These are phyloP conservation scores for Leucosporidium scottii DNA, from an alignment of 768 basidiomycete species.

Conservation along the genomic window DNA sequence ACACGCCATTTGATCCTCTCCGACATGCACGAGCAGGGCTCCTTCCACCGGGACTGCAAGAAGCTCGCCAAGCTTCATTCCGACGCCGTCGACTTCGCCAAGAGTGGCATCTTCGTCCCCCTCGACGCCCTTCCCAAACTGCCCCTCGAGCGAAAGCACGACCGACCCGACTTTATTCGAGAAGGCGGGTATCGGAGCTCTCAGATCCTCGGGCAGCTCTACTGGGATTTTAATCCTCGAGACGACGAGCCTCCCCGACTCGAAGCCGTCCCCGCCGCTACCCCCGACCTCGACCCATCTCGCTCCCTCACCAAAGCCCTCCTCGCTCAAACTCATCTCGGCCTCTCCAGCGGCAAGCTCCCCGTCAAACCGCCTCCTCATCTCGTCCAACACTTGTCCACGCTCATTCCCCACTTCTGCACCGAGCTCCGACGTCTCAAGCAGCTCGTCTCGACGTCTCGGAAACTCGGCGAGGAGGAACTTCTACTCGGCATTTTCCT, in stretches of 20 bases:
- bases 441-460: not conserved
- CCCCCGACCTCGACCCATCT: slow-evolving; percentile 1
- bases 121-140: not conserved
- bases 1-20: slow-evolving; percentile 8
- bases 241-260: not conserved
- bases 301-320: slow-evolving; percentile 9
- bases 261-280: not conserved
- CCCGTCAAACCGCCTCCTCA: not conserved
- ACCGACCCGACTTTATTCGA: not conserved
- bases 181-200: not conserved
- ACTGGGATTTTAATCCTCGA: slow-evolving; percentile 7
- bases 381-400: not conserved
- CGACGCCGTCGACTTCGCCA: slow-evolving; percentile 17
- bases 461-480: slow-evolving; percentile 5
- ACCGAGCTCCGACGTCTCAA: not conserved
- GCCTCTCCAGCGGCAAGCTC: not conserved
- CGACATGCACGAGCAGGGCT: not conserved
- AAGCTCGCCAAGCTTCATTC: slow-evolving; percentile 10
- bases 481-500: no score
- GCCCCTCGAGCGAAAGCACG: slow-evolving; percentile 10
- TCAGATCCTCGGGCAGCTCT: slow-evolving; percentile 12
- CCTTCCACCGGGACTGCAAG: not conserved
- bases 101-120: slow-evolving; percentile 3
- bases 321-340: not conserved
- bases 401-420: not conserved